phyloP scores from a whole-genome alignment of 2,329 filamentous ascomycete genomes.

The Tolypocladium tropicale region DNA sequence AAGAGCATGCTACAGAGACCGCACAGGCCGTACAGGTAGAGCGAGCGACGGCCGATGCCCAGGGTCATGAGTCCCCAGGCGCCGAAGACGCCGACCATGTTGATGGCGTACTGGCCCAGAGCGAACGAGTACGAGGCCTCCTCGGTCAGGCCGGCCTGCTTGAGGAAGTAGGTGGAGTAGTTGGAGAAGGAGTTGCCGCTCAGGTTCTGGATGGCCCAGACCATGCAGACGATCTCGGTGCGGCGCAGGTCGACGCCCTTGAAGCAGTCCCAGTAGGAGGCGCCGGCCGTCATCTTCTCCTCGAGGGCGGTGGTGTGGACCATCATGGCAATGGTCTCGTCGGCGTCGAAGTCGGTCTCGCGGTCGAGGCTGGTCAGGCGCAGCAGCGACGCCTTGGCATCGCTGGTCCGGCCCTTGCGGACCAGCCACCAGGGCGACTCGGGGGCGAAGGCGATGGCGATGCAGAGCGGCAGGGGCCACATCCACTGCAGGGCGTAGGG shows the following conservation, averaged over 20 bases:
- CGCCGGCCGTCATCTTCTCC: slow-evolving; percentile 61
- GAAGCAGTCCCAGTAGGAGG: slow-evolving; percentile 76
- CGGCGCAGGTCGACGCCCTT: slow-evolving; percentile 66
- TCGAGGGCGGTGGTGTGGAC: slow-evolving; percentile 78
- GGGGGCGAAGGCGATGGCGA: slow-evolving; percentile 58
- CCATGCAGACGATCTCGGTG: slow-evolving; percentile 60
- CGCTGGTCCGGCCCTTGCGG: slow-evolving; percentile 50
- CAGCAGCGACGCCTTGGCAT: slow-evolving; percentile 56
- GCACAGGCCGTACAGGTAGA: slow-evolving; percentile 68
- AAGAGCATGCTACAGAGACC: slow-evolving; percentile 68
- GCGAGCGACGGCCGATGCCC: slow-evolving; percentile 62
- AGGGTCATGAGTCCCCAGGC: slow-evolving; percentile 72
- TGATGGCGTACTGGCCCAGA: slow-evolving; percentile 57
- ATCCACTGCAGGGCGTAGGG: slow-evolving; percentile 70
- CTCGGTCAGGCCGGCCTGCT: slow-evolving; percentile 45
- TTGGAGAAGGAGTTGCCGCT: slow-evolving; percentile 56
- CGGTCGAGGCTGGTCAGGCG: slow-evolving; percentile 52
- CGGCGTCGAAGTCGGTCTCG: slow-evolving; percentile 65
- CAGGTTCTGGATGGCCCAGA: slow-evolving; percentile 54
- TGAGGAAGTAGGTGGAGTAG: slow-evolving; percentile 54
- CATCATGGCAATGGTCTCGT: slow-evolving; percentile 89
- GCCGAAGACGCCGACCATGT: slow-evolving; percentile 72
- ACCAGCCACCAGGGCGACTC: slow-evolving; percentile 72
- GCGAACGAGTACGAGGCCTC: slow-evolving; percentile 46
- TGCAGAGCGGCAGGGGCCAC: slow-evolving; percentile 58